Evolutionary conservation across 306 rosid genomes (phyloP), one percentile per base, ranked within the genome.

Genomic region (Vigna hirtella): DNA sequence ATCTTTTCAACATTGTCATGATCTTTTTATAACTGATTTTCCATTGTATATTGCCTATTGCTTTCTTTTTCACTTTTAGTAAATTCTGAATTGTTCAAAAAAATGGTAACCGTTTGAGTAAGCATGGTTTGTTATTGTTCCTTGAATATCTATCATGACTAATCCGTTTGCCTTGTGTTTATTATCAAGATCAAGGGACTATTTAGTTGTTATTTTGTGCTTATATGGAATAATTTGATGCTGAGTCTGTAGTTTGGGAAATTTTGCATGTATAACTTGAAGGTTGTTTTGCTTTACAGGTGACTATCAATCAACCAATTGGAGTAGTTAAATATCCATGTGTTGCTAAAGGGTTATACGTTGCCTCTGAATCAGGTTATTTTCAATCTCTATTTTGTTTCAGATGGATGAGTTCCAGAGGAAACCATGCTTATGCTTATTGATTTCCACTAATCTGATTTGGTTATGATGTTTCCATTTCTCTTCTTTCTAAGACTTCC

Each of bases 251-350:
- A 38, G 40, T 36, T 24, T 7, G 1, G 47, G 4, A 17, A 34
- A 62, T 62, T 42, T 42, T 66, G 63, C 77, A n/a, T 45, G 63
- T 38, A 50, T 49, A 67, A 81, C 36, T 38, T 52, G 18, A 80
- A 34, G 67, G 66, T 73, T 50, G 34, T 74, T 68, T 73, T 77
- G 24, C 79, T 59, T 73, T 76, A 68, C 80, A 95, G 98, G 89
- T 91, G 84, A 84, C 77, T 74, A 79, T 95, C 72, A 77, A 89
- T 63, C 92, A 92, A 83, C 91, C 96, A 55, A 92, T 95, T 67
- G 98, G 98, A 75, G 78, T 79, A 51, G 87, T 88, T 51, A 88
- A 77, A 50, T 95, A 95, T 88, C 96, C 98, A 70, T 93, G 94
- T 76, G 98, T 93, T 58, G 83, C 86, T 61, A 81, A 72, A 59